Conservation (phyloP, 495 filamentous ascomycete genomes). For the Apodospora peruviana region DNA sequence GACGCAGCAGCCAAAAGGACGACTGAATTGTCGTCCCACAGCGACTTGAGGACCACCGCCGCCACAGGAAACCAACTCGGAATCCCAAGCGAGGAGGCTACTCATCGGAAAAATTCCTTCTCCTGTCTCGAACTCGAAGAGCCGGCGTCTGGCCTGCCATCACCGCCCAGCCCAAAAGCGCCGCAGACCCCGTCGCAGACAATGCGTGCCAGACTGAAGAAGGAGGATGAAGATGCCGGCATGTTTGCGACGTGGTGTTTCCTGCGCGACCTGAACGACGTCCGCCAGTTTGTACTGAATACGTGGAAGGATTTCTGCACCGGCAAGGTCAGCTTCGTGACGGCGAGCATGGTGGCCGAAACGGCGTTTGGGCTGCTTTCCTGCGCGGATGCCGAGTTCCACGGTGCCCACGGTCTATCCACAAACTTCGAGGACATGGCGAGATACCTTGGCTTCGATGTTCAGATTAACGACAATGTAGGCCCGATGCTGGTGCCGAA, state of each 20-base stretch:
- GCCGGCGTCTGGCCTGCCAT: neutral
- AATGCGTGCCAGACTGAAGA: neutral
- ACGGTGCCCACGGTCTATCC: neutral
- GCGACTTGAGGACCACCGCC: no score
- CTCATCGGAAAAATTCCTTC: neutral
- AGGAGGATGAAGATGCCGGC: neutral
- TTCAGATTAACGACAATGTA: neutral
- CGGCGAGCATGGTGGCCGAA: neutral
- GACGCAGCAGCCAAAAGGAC: neutral
- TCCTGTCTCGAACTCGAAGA: neutral
- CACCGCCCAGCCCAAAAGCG: neutral
- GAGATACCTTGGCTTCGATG: neutral
- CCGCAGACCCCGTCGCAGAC: neutral
- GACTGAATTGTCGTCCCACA: no score
- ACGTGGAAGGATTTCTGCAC: neutral
- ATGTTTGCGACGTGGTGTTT: neutral
- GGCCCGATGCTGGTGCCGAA: neutral
- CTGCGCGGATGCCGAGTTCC: neutral
- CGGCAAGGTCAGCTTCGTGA: neutral
- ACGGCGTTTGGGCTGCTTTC: neutral
- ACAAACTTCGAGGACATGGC: neutral
- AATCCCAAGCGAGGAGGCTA: neutral
- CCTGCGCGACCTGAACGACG: neutral
- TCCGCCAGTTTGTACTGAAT: neutral
- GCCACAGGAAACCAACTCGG: neutral